Base-by-base conservation (phyloP, 306 rosid genomes). In the Corylus americana region DNA sequence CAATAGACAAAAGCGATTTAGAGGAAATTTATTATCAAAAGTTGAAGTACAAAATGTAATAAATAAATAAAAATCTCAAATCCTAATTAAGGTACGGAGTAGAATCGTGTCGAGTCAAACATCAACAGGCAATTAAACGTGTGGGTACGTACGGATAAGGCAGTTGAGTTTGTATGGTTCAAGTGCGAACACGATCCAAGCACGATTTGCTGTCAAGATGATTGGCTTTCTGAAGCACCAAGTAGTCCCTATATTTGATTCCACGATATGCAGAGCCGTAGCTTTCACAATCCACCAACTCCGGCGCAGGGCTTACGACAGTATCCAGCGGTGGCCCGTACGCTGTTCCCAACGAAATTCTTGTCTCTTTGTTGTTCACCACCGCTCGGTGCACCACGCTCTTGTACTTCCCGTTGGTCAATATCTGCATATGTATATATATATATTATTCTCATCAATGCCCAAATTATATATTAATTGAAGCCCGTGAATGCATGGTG, bases 301-400 rank as follows among this genome's bases (percentile, higher is more conserved):
- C 84, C 0, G 83, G 71, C 7, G 82, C 80, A 37, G 91, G 91
- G 5, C 47, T 68, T 3, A 90, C 89, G 7, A 71, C 3, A 69
- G 81, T 74, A 59, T 91, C 88, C 22, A 83, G 78, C 5, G 81
- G 13, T n/a, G 93, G 92, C 42, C 96, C 96, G 4, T 87, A 77
- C 4, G 89, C 87, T 20, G 78, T 71, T 13, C 79, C 93, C 20
- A 88, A 16, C 0, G 93, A 86, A 50, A 91, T 83, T 76, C 96
- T 86, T 0, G 88, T 66, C 20, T 62, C 84, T 53, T 78, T 85
- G 14, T 73, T 51, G 51, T 91, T 87, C 58, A 86, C 93, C 7
- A 76, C 39, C 4, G 92, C 96, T 61, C 93, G 81, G 44, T 91
- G 96, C 22, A 89, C 53, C n/a, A 89, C 84, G 62, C 96, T 91